Base-by-base conservation (phyloP, 1,284 basidiomycete species). In the Dichomitus squalens region DNA sequence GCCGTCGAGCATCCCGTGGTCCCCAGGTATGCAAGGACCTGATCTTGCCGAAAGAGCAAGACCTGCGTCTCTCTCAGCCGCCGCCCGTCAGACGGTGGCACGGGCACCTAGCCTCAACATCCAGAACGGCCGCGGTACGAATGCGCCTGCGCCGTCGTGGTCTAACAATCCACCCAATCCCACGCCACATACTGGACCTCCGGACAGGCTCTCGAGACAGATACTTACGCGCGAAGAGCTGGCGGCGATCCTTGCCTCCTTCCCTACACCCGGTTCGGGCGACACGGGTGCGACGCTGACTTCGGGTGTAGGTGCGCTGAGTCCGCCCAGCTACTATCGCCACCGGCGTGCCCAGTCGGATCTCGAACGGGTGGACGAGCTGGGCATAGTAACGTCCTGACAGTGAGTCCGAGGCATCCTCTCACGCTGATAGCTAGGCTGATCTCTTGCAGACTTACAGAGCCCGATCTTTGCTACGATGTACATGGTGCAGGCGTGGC, bases 141-240 rank as follows among this genome's bases (percentile, higher is more conserved):
- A 21, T 12, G n/a, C 29, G 44, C 29, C 44, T 20, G 14, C 44
- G 29, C 20, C 18, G 9, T 29, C 29, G 44, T 5, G 9, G 27
- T 18, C 3, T 29, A 18, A 2, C 4, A 31, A 16, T 12, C 29
- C 44, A 18, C 12, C 35, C 9, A 29, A 4, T 29, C 29, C 9
- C 21, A 14, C 7, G n/a, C 21, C 34, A 34, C 21, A 38, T 47
- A 20, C 34, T 14, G 29, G 31, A 16, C 23, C 18, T 9, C 38
- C 62, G 7, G 27, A n/a, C 5, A 52, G 47, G 23, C 25, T 54
- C 18, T 59, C 62, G 7, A 49, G 52, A 11, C 59, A 64, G 25
- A 64, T 64, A 34, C 41, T 64, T 38, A 55, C 59, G 14, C 40
- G 54, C 4, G 57, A 55, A 23, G 62, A 64, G 51, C 55, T 64